Base-by-base conservation (phyloP, 2,329 filamentous ascomycete species). In the Talaromyces atroroseus region DNA sequence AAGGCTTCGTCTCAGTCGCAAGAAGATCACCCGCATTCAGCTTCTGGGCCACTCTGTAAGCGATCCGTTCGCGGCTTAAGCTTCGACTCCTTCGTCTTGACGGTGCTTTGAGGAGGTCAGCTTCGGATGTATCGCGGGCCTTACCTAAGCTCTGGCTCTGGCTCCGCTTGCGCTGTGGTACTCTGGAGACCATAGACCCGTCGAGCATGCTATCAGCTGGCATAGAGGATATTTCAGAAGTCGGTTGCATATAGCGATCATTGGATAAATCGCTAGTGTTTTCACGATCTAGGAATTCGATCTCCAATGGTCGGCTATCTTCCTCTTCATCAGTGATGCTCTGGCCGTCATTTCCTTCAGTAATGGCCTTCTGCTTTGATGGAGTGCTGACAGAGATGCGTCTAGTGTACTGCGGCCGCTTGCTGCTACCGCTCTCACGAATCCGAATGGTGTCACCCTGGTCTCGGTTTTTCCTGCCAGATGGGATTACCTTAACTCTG, bases 191-290 rank as follows among this genome's bases (percentile, higher is more conserved):
- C 38, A 73, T 71, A 10, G 75, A 72, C 38, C 78, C 80, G 61
- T 86, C 86, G 11, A 88, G 75, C 74, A 88, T 82, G 67, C 84
- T 87, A 68, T 89, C 85, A n/a, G 84, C 78, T 32, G 86, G 86
- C 82, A 89, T 87, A 36, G 85, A 87, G 1, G 92, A 97, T 50
- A 97, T 89, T 66, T 96, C 92, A 2, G 92, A 96, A 51, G 85
- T 84, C 12, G 83, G 80, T 34, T 83, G 80, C 49, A 85, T 76
- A 68, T 88, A 91, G 72, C 83, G 68, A 69, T 77, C 49, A 72
- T 79, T 65, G 78, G 82, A 71, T 74, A 92, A 61, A 80, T 96
- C 74, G 82, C 88, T 78, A 78, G 80, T 60, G 80, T 81, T 71
- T 80, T 85, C 68, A 61, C 79, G 76, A 50, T 83, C 80, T 65